phyloP scores from a whole-genome alignment of 768 basidiomycete species.

The Xerocomellus amylosporus region DNA sequence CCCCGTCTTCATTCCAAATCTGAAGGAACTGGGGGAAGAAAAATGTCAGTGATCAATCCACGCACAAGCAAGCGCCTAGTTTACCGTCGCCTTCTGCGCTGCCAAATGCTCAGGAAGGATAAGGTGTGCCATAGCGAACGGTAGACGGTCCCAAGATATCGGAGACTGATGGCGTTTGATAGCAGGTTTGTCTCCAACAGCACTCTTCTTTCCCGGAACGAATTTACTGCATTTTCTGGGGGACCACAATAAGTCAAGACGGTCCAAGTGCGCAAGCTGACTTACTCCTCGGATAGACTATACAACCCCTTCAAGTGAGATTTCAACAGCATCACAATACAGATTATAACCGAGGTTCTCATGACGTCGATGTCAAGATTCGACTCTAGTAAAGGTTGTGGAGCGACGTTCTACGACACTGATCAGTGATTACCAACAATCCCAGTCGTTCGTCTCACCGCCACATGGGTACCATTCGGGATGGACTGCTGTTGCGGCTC shows the following conservation, averaged over 20 bases:
- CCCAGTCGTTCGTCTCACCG: constrained; percentile 1
- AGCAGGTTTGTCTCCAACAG: constrained; percentile 81
- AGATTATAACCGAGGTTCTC: constrained; percentile 71
- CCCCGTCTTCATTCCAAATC: constrained; percentile 81
- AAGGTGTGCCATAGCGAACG: constrained; percentile 60
- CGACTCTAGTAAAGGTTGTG: background rate
- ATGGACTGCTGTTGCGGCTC: constrained; percentile 19
- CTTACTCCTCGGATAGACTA: constrained; percentile 88
- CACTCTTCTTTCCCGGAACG: constrained; percentile 83
- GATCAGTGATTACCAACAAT: background rate
- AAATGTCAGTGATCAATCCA: constrained; percentile 1
- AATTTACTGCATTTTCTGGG: constrained; percentile 89
- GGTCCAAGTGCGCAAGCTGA: constrained; percentile 6
- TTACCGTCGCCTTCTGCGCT: constrained; percentile 62
- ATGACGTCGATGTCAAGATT: constrained; percentile 35
- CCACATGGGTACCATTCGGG: background rate
- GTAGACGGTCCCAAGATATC: constrained; percentile 72
- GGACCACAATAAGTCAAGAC: background rate
- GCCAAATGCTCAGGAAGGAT: constrained; percentile 59
- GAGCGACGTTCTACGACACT: background rate
- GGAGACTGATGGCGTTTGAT: constrained; percentile 56
- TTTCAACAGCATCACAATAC: constrained; percentile 86
- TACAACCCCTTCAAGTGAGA: constrained; percentile 82
- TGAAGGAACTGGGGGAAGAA: constrained; percentile 54
- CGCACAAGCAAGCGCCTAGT: constrained; percentile 25